Conservation (phyloP, 768 basidiomycete species). For the Serendipita sp. region DNA sequence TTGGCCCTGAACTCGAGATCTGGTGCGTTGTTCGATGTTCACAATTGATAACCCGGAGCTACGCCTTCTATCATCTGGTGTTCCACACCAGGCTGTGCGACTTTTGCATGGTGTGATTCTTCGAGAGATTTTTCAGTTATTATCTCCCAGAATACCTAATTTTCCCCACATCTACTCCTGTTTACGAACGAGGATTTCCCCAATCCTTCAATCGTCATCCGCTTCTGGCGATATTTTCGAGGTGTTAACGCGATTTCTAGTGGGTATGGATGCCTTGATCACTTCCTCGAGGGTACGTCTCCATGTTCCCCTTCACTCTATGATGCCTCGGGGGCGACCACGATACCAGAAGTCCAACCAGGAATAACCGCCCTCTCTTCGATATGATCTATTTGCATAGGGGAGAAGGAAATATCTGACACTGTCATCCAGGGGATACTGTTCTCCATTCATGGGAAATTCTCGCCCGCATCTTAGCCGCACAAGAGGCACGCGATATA, state of each 20-base stretch:
- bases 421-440: constrained; percentile 59
- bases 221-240: neutral
- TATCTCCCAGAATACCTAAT: neutral
- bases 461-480: constrained; percentile 72
- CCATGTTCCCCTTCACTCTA: neutral
- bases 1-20: constrained; percentile 94
- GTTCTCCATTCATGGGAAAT: constrained; percentile 96
- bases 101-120: neutral
- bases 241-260: constrained; percentile 24
- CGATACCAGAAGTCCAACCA: too few relatives aligned
- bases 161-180: neutral
- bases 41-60: neutral
- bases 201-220: neutral
- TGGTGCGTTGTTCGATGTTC: constrained; percentile 37
- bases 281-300: constrained; percentile 85
- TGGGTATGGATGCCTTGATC: constrained; percentile 94
- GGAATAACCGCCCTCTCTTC: neutral
- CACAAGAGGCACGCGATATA: constrained; percentile 67
- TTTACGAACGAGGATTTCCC: neutral
- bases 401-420: neutral
- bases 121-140: neutral
- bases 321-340: too few relatives aligned
- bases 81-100: neutral
- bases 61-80: neutral
- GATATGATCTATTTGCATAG: neutral